Evolutionary conservation across 2,329 filamentous ascomycete genomes (phyloP), one percentile per base, ranked within the genome.

Genomic region (Cladobotryum protrusum): DNA sequence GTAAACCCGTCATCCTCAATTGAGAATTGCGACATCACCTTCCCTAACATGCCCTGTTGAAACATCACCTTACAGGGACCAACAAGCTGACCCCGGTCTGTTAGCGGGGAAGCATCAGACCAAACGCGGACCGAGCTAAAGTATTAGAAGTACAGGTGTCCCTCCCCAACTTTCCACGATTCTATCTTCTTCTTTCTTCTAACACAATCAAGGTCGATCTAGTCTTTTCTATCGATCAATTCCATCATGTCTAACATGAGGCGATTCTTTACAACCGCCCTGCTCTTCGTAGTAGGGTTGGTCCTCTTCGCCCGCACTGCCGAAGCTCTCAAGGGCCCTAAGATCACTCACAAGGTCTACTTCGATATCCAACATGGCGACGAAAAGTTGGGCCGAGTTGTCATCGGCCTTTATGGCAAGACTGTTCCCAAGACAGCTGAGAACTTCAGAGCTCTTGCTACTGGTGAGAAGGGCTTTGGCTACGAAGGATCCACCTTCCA

Each of bases 281-380:
- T 95, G 65, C 81, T 96, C 64, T 68, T 95, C 62, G 84, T 87
- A 62, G 76, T 91, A 61, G 78, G 79, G 59, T 76, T 92, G 66
- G 73, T 90, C 59, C 82, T 89, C 74, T 83, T 95, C 66, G 78
- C 86, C 59, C 85, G 89, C 71, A 79, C 82, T 33, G 83, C 81
- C 53, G 82, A 87, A 60, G 87, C 87, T 48, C 76, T 76, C 58
- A 89, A 92, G 76, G 92, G 93, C 43, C 92, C 89, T 56, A 95
- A 93, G 83, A 92, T 96, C 76, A 96, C 91, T 63, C 78, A 88
- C 78, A 96, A 95, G 83, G 89, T 93, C 72, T 93, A 82, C 78
- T 92, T 95, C 69, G 88, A 93, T 70, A 84, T 95, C 59, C 72
- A 78, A 62, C 83, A 89, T 63, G 89, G 85, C 63, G 88, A 88